A percentile compares a stretch with the other conserved stretches of the same genome.
phyloP scores from a whole-genome alignment of 75 land plant genomes.

The Pinus albicaulis region DNA sequence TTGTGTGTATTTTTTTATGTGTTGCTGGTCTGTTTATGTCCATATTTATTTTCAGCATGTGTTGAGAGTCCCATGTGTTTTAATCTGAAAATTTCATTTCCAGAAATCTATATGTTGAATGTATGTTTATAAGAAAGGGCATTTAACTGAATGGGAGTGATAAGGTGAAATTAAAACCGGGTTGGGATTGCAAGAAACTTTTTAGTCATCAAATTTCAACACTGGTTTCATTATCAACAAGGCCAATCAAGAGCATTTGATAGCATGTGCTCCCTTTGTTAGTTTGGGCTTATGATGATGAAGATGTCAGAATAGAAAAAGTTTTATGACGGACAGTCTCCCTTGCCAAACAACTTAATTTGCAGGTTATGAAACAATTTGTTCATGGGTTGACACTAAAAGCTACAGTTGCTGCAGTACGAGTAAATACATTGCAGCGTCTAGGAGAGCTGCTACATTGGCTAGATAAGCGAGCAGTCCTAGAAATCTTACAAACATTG shows the following conservation, averaged over 20 bases:
- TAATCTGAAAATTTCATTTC: no score
- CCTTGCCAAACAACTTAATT: conserved; percentile 83
- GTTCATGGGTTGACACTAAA: no score
- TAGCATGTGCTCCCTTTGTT: conserved; percentile 87
- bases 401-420: conserved; percentile 30
- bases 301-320: conserved; percentile 94
- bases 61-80: no score
- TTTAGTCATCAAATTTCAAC: no score
- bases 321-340: conserved; percentile 71
- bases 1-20: no score
- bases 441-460: conserved; percentile 77
- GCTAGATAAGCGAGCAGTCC: conserved; percentile 74
- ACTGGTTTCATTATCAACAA: conserved; percentile 85
- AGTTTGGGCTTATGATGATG: conserved; percentile 95
- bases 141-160: no score
- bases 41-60: no score
- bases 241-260: conserved; percentile 76
- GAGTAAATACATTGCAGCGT: conserved; percentile 92
- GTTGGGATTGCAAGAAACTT: no score
- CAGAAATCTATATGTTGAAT: no score
- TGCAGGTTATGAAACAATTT: conserved; percentile 44
- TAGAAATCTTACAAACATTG: conserved; percentile 84
- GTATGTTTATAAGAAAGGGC: no score
- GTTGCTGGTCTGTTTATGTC: no score
- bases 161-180: no score